Evolutionary conservation across 176 grass and related monocot species (phyloP).

Genomic region (Phyllostachys edulis): DNA sequence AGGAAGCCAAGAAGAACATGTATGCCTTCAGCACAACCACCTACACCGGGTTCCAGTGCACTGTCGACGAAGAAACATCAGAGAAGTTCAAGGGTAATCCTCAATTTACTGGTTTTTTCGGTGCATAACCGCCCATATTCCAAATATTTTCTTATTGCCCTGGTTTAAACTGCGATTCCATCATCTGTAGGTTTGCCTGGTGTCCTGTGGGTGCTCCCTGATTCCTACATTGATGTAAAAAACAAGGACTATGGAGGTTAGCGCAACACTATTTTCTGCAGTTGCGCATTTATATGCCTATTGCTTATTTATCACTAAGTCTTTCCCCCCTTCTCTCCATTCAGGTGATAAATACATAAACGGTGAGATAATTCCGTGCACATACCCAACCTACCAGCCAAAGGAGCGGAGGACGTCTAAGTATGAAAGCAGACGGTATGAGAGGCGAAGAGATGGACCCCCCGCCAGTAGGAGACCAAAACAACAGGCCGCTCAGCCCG

Average conservation of each 20-base stretch:
- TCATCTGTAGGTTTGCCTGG: conserved; percentile 63
- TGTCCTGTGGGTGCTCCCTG: conserved; percentile 88
- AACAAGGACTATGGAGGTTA: conserved; percentile 94
- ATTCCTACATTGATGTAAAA: conserved; percentile 96
- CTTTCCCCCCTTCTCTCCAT: not conserved
- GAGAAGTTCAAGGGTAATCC: conserved; percentile 91
- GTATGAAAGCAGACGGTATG: conserved; percentile 88
- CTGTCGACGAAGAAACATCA: conserved; percentile 82
- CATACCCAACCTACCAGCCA: conserved; percentile 95
- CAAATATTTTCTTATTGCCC: not conserved
- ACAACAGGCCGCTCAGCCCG: conserved; percentile 39
- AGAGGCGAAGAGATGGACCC: conserved; percentile 71
- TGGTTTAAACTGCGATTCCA: not conserved
- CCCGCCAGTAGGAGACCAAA: conserved; percentile 61
- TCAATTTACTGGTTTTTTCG: not conserved
- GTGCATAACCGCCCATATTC: not conserved
- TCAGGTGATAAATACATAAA: conserved; percentile 98
- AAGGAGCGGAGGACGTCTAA: conserved; percentile 75
- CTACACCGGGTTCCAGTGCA: conserved; percentile 92
- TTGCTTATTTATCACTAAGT: not conserved
- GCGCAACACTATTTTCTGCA: not conserved
- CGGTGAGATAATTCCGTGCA: conserved; percentile 96
- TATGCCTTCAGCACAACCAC: conserved; percentile 94
- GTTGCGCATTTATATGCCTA: not conserved
- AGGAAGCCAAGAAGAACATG: conserved; percentile 98